Evolutionary conservation across 2,329 filamentous ascomycete genomes (phyloP).

Genomic region (Plectosphaerella plurivora): DNA sequence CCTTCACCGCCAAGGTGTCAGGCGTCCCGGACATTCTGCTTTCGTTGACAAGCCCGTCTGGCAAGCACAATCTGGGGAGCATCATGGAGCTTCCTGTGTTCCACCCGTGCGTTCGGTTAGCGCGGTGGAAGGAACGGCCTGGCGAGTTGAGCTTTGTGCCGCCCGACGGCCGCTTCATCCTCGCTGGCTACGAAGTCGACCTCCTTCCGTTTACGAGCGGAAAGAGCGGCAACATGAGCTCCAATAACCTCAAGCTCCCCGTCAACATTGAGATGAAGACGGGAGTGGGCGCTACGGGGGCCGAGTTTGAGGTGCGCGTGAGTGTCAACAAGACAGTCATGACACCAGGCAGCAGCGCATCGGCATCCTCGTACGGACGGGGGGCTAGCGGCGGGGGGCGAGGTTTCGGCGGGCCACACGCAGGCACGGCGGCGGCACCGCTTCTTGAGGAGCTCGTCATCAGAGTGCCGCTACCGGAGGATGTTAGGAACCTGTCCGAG

Average conservation of each 20-base stretch:
- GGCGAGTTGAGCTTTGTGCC: conserved; percentile 95
- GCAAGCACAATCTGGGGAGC: conserved; percentile 68
- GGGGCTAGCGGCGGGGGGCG: conserved; percentile 30
- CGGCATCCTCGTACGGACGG: conserved; percentile 30
- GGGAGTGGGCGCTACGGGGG: conserved; percentile 66
- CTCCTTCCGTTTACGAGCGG: conserved; percentile 67
- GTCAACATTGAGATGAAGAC: conserved; percentile 79
- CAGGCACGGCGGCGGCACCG: conserved; percentile 54
- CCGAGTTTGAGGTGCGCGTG: conserved; percentile 85
- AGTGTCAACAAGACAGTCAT: conserved; percentile 64
- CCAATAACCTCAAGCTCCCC: conserved; percentile 71
- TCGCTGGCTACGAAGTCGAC: conserved; percentile 93
- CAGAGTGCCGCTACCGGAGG: conserved; percentile 71
- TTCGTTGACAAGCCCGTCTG: conserved; percentile 73
- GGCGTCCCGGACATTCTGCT: conserved; percentile 88
- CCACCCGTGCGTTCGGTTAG: conserved; percentile 88
- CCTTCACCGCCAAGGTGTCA: conserved; percentile 92
- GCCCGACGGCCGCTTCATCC: conserved; percentile 87
- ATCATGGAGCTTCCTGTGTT: conserved; percentile 89
- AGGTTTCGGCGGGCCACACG: conserved; percentile 40
- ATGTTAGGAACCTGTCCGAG: conserved; percentile 79
- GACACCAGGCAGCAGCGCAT: conserved; percentile 28
- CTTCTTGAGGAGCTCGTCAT: conserved; percentile 73
- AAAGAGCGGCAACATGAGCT: conserved; percentile 48
- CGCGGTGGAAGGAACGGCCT: conserved; percentile 82